Base-by-base conservation (phyloP, 2,329 filamentous ascomycete genomes). In the Aureobasidium sp. region DNA sequence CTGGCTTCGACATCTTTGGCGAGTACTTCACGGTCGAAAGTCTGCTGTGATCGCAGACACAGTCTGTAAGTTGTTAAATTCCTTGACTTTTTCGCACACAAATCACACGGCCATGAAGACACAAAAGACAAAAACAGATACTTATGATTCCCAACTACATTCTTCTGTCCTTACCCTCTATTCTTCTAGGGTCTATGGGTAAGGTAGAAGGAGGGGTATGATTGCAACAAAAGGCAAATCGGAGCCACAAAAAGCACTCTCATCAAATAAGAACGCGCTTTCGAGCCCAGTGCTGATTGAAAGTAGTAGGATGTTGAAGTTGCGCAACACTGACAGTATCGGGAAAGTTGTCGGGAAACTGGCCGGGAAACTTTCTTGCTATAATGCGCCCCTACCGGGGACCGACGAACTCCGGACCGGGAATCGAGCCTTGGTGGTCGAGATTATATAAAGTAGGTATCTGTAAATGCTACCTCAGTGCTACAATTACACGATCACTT, bases 201-300 rank as follows among this genome's bases (percentile, higher is more conserved):
- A 14, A 37, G 55, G 31, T 15, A 27, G 9, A 17, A 25, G 17
- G 42, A 37, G 42, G 42, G 31, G 25, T 5, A 47, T 58, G 55
- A 58, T 58, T 58, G 55, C 55, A 58, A 58, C 55, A 58, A 48
- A 58, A 58, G 55, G 55, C 55, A 58, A 58, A 58, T 58, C 55
- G 31, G 55, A 58, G 55, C 55, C 55, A 37, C 20, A 22, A 34
- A 37, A 0, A 37, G 1, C 1, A 52, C n/a, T 20, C 20, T 17
- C 22, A 9, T 52, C 31, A 22, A 22, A 17, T 2, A 41, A 27
- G 2, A 20, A n/a, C n/a, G n/a, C 4, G 2, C 17, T 34, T 9
- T 25, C 9, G 9, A 20, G 1, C 17, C 20, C 3, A 11, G 29
- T 53, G 34, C 49, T 53, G 22, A 53, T 36, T 25, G 12, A 20